A percentile compares a stretch with the other conserved stretches of the same genome.
These are phyloP conservation scores for Trypanosoma congolense DNA, from an alignment of 208 protist genomes.

Conservation along the genomic window DNA sequence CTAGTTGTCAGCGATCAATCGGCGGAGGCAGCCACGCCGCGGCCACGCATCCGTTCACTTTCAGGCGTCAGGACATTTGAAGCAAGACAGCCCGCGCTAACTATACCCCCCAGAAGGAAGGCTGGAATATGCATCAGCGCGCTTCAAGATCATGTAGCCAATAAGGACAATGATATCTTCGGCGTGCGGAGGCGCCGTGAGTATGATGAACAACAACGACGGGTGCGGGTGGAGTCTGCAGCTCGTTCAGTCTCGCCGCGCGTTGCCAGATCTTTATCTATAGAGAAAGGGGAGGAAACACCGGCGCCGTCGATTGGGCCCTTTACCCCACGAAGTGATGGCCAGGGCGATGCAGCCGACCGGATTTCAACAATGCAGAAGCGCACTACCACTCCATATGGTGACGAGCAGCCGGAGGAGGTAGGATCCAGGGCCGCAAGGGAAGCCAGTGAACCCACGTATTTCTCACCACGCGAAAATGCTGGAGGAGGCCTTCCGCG, in stretches of 20 bases:
- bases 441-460: not conserved
- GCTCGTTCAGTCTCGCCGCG: too few relatives aligned
- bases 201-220: not conserved
- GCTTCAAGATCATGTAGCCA: conserved; percentile 13
- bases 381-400: not conserved
- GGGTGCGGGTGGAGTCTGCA: too few relatives aligned
- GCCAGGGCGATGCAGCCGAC: not conserved
- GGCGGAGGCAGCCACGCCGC: not conserved
- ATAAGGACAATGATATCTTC: conserved; percentile 42
- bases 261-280: too few relatives aligned
- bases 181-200: conserved; percentile 29
- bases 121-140: conserved; percentile 13
- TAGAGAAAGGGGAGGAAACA: too few relatives aligned
- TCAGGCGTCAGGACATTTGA: conserved; percentile 13
- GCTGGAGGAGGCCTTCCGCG: not conserved
- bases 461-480: not conserved
- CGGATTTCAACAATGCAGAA: not conserved
- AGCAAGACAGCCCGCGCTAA: conserved; percentile 10
- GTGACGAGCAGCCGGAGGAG: not conserved
- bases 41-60: conserved; percentile 7
- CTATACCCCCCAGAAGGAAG: conserved; percentile 5
- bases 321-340: not conserved
- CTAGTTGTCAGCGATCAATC: not conserved
- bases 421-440: not conserved
- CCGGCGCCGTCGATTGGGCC: too few relatives aligned